phyloP scores from a whole-genome alignment of 352 stramenopile species.

The Pythium utonaiense region DNA sequence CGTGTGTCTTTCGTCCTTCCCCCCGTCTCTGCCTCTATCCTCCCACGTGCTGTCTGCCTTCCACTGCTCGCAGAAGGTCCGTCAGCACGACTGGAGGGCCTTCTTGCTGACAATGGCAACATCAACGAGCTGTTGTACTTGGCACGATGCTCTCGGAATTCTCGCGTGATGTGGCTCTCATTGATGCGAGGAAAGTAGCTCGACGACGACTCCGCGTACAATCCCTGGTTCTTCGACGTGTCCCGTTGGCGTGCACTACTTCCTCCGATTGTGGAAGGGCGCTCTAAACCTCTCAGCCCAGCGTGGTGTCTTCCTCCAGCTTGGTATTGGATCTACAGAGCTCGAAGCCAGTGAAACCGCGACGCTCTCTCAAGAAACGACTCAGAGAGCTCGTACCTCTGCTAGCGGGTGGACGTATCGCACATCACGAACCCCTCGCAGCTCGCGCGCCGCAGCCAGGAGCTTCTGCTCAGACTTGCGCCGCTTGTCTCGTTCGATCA shows the following conservation, averaged over 20 bases:
- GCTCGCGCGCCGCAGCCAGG: not conserved
- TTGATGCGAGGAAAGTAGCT: slow-evolving; percentile 58
- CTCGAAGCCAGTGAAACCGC: too few relatives aligned
- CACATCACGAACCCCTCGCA: slow-evolving; percentile 20
- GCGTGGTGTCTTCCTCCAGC: not conserved
- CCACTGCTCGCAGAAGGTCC: not conserved
- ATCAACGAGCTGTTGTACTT: slow-evolving; percentile 8
- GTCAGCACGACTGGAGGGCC: not conserved
- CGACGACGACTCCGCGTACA: slow-evolving; percentile 26
- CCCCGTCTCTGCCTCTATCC: not conserved
- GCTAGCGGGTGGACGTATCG: slow-evolving; percentile 34
- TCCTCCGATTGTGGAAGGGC: slow-evolving; percentile 31
- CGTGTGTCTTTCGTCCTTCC: not conserved
- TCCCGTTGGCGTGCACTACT: slow-evolving; percentile 11
- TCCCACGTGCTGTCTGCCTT: not conserved
- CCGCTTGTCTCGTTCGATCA: not conserved
- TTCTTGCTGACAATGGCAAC: not conserved
- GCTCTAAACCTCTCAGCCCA: not conserved
- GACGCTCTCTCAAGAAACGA: too few relatives aligned
- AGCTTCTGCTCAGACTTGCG: slow-evolving; percentile 12
- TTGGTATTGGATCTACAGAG: slow-evolving; percentile 1
- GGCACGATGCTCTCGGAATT: slow-evolving; percentile 38
- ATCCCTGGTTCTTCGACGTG: slow-evolving; percentile 25
- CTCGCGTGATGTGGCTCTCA: slow-evolving; percentile 35
- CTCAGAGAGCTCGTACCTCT: slow-evolving; percentile 21